Base-by-base conservation (phyloP, 164 flowering plant species). In the Vitis labrusca region DNA sequence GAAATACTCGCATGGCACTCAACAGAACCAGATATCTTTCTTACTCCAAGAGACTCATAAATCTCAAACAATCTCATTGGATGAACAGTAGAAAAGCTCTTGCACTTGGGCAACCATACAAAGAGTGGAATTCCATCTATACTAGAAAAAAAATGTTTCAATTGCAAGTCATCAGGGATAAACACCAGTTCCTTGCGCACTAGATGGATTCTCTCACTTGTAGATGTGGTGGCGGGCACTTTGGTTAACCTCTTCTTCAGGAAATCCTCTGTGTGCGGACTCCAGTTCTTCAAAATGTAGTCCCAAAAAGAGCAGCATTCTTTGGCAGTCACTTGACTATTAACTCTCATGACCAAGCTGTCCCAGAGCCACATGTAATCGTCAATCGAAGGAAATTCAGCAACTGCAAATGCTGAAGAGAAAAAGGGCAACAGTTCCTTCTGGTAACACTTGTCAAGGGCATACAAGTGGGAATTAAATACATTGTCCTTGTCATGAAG, bases 311-410 rank as follows among this genome's bases (percentile, higher is more conserved):
- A 65, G 69, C 30, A 15, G 49, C 69, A 72, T 15, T 72, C 69
- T 0, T 32, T 14, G 5, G 8, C 15, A 37, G 65, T 27, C 49
- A 72, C 64, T 72, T 59, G 58, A 19, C 30, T 32, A 2, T 57
- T 16, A 30, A 8, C 50, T 29, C 49, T 37, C 32, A 14, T 44
- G 2, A 16, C 70, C 77, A 73, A 74, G 13, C 53, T 29, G 14
- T 74, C 59, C 77, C 77, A 69, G 2, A 74, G 61, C 67, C 52
- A 52, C 48, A 74, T 12, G 49, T 74, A 70, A 13, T 70, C 61
- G 53, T 65, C 30, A 30, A 64, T n/a, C 3, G 73, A 59, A 47
- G 77, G 77, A 54, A 29, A 15, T 19, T 64, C 64, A 59, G 69
- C 60, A 50, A 70, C 77, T 13, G 66, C 70, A 60, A 74, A 69